phyloP scores from a whole-genome alignment of 2,329 filamentous ascomycete genomes.

The Pestalotiopsis sp. region DNA sequence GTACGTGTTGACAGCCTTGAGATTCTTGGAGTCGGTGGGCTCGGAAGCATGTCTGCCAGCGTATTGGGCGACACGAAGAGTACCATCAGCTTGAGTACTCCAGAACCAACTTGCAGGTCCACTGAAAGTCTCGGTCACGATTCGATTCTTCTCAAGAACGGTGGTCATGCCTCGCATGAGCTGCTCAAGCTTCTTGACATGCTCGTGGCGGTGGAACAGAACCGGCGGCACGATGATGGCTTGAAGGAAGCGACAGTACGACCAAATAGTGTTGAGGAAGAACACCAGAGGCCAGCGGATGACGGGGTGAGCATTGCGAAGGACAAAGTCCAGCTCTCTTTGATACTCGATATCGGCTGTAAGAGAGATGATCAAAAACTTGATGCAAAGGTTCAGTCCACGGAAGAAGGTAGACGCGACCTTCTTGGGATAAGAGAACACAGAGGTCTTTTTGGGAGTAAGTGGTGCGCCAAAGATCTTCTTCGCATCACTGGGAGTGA shows the following conservation, averaged over 20 bases:
- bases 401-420: background rate
- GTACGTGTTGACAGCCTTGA: constrained; percentile 7
- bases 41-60: background rate
- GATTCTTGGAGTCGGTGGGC: background rate
- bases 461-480: background rate
- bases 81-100: background rate
- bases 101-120: constrained; percentile 7
- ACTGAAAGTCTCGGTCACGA: background rate
- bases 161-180: constrained; percentile 6
- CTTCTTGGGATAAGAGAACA: background rate
- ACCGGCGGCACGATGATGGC: background rate
- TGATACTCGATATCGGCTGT: constrained; percentile 5
- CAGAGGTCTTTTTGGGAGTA: background rate
- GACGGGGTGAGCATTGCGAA: background rate
- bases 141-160: constrained; percentile 4
- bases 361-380: constrained; percentile 3
- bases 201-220: constrained; percentile 4
- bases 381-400: background rate
- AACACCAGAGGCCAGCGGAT: background rate
- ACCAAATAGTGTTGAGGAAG: constrained; percentile 7
- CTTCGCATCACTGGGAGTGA: background rate
- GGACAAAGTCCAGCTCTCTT: constrained; percentile 2
- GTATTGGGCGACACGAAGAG: background rate
- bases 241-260: constrained; percentile 1
- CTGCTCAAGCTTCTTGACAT: background rate